These are phyloP conservation scores for Leccinum pachyderme DNA, from an alignment of 1,284 basidiomycete species.

Conservation along the genomic window DNA sequence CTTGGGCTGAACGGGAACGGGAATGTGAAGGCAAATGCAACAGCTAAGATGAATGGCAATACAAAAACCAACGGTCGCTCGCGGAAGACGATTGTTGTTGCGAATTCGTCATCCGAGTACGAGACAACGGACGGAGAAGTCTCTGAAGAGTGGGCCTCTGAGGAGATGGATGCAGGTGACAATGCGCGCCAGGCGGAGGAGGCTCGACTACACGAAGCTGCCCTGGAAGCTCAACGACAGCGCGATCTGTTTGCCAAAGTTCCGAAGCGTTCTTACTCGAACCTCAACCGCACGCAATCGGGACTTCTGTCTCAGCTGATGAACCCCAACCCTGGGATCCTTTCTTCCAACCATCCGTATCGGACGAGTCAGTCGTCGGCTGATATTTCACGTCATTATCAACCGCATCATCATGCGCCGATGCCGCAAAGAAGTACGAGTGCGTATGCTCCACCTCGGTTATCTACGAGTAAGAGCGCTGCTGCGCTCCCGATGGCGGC, in stretches of 20 bases:
- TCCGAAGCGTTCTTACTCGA: conserved; percentile 63
- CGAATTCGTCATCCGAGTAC: conserved; percentile 39
- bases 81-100: conserved; percentile 37
- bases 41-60: conserved; percentile 12
- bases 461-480: conserved; percentile 62
- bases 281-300: conserved; percentile 51
- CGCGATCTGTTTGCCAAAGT: conserved; percentile 77
- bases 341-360: conserved; percentile 60
- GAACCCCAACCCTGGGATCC: conserved; percentile 62
- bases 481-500: conserved; percentile 64
- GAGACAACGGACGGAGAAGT: conserved; percentile 50
- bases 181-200: conserved; percentile 35
- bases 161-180: conserved; percentile 43
- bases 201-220: conserved; percentile 41
- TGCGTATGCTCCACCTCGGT: conserved; percentile 28
- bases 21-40: conserved; percentile 14
- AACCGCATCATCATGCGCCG: conserved; percentile 7
- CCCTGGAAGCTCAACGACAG: conserved; percentile 65
- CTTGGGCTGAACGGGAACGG: conserved; percentile 17
- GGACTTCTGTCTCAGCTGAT: conserved; percentile 66
- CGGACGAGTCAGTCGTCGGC: conserved; percentile 47
- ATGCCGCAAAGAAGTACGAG: conserved; percentile 33
- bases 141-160: conserved; percentile 54
- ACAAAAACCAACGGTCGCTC: conserved; percentile 15
- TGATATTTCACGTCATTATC: conserved; percentile 42